Evolutionary conservation across 2,329 filamentous ascomycete genomes (phyloP), one percentile per base, ranked within the genome.

Genomic region (Fusarium luffae): DNA sequence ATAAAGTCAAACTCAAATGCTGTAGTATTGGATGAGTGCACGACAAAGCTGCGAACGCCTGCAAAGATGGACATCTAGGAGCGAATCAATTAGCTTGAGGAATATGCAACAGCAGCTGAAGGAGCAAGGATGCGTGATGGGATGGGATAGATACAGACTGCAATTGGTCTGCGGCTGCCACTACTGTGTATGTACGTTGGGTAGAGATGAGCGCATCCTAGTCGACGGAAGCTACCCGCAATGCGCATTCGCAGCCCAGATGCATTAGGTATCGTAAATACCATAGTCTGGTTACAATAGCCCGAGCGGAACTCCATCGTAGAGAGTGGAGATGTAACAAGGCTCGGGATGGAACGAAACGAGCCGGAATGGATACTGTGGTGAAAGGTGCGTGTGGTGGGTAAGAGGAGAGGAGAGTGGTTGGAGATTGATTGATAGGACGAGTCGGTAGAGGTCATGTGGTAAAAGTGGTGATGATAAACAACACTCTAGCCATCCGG

Each of bases 381-480:
- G 34, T n/a, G 52, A 44, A 46, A 66, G 52, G 58, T 58, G 58
- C 52, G 59, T 56, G 52, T 55, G 59, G 62, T 68, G 51, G 30
- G 37, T 54, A 51, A 42, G 37, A 54, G 51, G 46, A 63, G 47
- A 37, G 37, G 55, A 47, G 32, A 56, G 34, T 21, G 54, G 37
- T 52, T 47, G 30, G 51, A 57, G 59, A 37, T 37, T 16, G 40
- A 9, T 41, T 43, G 49, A 70, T 70, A 68, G 60, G 57, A 63
- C 19, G 54, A 57, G 64, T 52, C 57, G 66, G 54, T 43, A 37
- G 34, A 68, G 63, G 68, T 71, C 68, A 71, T 71, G 68, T 71
- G 68, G 68, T 54, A 69, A 70, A 71, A 64, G 65, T 63, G 59
- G 68, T 71, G 68, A 70, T 66, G 59, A 71, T 55, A 51, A 51